A percentile compares a stretch with the other conserved stretches of the same genome.
Evolutionary conservation across 2,329 filamentous ascomycete species (phyloP).

Genomic region (Phyllosticta ampelicida): DNA sequence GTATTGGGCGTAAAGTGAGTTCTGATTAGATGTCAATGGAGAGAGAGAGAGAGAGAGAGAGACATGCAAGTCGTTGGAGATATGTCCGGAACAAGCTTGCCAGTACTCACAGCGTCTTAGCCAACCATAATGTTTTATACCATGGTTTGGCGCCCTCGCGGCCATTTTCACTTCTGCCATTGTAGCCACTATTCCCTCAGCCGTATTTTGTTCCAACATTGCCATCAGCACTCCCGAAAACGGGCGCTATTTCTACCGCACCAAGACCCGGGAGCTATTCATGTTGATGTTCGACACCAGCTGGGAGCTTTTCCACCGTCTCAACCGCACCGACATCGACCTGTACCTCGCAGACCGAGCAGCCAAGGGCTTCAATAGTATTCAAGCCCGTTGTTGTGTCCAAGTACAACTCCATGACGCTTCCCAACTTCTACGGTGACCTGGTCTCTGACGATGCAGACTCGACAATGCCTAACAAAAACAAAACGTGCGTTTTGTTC

Average conservation of each 20-base stretch:
- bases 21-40: too few relatives aligned
- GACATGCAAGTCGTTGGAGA: too few relatives aligned
- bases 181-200: background rate
- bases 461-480: background rate
- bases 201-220: background rate
- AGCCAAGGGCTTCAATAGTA: constrained; percentile 1
- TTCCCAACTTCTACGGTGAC: constrained; percentile 4
- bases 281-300: constrained; percentile 1
- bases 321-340: background rate
- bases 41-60: too few relatives aligned
- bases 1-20: too few relatives aligned
- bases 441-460: background rate
- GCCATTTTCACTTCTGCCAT: background rate
- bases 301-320: constrained; percentile 7
- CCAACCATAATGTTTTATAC: too few relatives aligned
- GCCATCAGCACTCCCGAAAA: background rate
- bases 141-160: background rate
- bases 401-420: background rate
- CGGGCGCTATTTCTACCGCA: constrained; percentile 1
- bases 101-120: too few relatives aligned
- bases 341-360: background rate
- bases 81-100: too few relatives aligned
- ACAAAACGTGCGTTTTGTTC: background rate
- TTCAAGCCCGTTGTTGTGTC: constrained; percentile 2
- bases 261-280: background rate